Evolutionary conservation across 2,329 filamentous ascomycete species (phyloP).

Genomic region (Penicillium sp.): DNA sequence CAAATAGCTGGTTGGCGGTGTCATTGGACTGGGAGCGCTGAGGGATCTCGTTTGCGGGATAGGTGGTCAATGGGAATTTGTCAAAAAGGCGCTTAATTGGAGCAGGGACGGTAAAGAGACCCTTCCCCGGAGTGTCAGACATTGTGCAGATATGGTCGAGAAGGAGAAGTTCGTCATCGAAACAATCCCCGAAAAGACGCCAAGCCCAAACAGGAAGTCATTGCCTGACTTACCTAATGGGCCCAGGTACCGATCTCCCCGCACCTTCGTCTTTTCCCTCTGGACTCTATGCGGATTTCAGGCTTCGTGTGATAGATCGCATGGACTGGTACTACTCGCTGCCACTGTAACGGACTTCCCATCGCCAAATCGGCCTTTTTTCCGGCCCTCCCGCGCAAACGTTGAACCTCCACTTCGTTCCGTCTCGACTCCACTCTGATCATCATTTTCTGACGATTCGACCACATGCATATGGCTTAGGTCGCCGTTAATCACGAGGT

Average conservation of each 20-base stretch:
- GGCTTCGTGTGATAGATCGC: background rate
- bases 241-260: conserved; percentile 9
- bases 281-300: background rate
- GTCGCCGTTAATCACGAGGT: background rate
- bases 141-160: conserved; percentile 16
- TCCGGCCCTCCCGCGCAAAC: conserved; percentile 1
- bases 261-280: background rate
- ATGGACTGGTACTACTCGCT: background rate
- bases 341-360: background rate
- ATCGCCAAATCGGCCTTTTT: background rate
- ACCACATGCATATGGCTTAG: conserved; percentile 4
- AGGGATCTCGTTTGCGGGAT: conserved; percentile 74
- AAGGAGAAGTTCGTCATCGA: conserved; percentile 9
- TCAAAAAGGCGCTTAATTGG: conserved; percentile 84
- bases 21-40: conserved; percentile 53
- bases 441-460: background rate
- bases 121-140: conserved; percentile 24
- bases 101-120: conserved; percentile 56
- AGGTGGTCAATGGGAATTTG: conserved; percentile 74
- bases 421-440: conserved; percentile 11
- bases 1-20: conserved; percentile 64
- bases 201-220: conserved; percentile 10
- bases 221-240: conserved; percentile 10
- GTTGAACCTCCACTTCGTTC: conserved; percentile 9
- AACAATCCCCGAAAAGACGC: conserved; percentile 6